Base-by-base conservation (phyloP, 2,329 filamentous ascomycete species). In the Botrytis hyacinthi region DNA sequence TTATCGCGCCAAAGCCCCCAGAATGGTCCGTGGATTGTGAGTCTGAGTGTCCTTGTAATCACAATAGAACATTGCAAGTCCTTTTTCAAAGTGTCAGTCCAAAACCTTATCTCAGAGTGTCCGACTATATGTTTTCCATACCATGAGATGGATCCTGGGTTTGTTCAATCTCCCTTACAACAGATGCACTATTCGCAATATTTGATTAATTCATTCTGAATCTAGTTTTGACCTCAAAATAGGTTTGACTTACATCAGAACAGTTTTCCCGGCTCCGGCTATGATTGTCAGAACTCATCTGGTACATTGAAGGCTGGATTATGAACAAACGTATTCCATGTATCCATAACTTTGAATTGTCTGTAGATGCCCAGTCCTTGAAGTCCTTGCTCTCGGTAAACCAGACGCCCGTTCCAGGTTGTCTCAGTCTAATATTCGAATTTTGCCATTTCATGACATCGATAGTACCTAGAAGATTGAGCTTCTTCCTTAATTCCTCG, bases 1-100 rank as follows among this genome's bases (percentile, higher is more conserved):
- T 68, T 81, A 80, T 9, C 60, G 72, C 35, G 76, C 76, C 29
- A 82, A 59, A 6, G 78, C 65, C 26, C 78, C 78, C 1, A 81
- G 42, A 67, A 67, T 72, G 4, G 16, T 37, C 29, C 48, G 60
- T 35, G 51, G 44, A 54, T 73, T 44, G 14, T 73, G 71, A 22
- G 71, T 73, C 48, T 44, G 26, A 12, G 8, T 54, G 9, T 73
- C 71, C 40, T 70, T 73, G 8, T 73, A 73, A n/a, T 73, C 71
- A 54, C 71, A 73, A 54, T 63, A 62, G 32, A 73, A 69, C 59
- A 63, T 46, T 12, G 60, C 60, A 70, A n/a, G 22, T 40, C 51
- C 57, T 70, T 20, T n/a, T 29, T 3, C 48, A 51, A 0, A 46
- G 6, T 77, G 12, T 76, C 77, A 8, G 73, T 32, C 20, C 73